Evolutionary conservation across 345 rosid species (phyloP), one percentile per base, ranked within the genome.

Genomic region (Eucalyptus shirleyi): DNA sequence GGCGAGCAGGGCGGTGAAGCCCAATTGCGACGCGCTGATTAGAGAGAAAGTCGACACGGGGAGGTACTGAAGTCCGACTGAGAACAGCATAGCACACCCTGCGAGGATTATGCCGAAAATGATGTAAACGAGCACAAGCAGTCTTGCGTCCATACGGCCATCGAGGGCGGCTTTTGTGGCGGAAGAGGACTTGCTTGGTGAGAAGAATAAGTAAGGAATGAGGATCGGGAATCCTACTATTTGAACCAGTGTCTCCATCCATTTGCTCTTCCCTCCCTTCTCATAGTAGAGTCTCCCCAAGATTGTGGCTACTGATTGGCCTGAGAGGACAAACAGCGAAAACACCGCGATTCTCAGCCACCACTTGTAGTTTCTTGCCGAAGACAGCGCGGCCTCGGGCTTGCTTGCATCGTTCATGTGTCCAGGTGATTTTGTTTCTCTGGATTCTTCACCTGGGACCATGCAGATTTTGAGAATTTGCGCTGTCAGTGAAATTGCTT

Each of bases 1-100:
- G 1, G 96, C 94, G 91, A 96, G 94, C 51, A 94, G 88, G 67
- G 94, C 94, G 77, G 93, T 95, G 93, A 96, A 94, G 62, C 92
- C 94, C 47, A 94, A n/a, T 10, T 94, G 95, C 3, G 94, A 93
- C 16, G 94, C 93, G 40, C 89, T 90, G 15, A 94, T 60, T 40
- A 96, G 88, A 44, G 95, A 89, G 90, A 77, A 93, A 26, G 95
- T 94, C 32, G 95, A 94, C 28, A 95, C 91, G 0, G 95, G 98
- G 88, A 95, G 93, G 91, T 94, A 92, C n/a, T 87, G 88, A n/a
- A 95, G 89, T 50, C 96, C 96, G 11, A 90, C 82, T 26, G 95
- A 95, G 86, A 91, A 94, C 23, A 94, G n/a, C 65, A 91, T 91
- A 86, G 91, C 88, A 11, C 24, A 16, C 51, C 88, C 91, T 30